Evolutionary conservation across 306 rosid genomes (phyloP).

Genomic region (Crataegus laevigata): DNA sequence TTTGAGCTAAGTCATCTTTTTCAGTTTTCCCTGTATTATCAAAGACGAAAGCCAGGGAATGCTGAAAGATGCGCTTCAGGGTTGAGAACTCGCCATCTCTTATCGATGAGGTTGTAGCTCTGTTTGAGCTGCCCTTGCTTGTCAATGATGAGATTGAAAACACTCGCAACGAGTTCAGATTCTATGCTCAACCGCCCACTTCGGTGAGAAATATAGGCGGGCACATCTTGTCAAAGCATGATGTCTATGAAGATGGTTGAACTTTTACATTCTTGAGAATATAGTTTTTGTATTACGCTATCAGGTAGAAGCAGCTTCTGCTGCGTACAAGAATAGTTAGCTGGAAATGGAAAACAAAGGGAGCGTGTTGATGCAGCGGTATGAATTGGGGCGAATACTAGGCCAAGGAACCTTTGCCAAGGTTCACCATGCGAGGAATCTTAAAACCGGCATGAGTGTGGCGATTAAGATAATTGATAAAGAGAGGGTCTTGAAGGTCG

Average conservation of each 20-base stretch:
- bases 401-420: conserved; percentile 99
- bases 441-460: conserved; percentile 61
- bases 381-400: conserved; percentile 67
- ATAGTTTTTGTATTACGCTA: conserved; percentile 14
- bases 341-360: conserved; percentile 61
- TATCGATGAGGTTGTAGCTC: conserved; percentile 33
- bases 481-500: conserved; percentile 77
- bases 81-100: conserved; percentile 37
- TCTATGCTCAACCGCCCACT: conserved; percentile 26
- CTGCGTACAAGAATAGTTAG: conserved; percentile 16
- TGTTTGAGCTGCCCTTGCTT: conserved; percentile 33
- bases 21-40: conserved; percentile 25
- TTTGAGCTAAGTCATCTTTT: conserved; percentile 2
- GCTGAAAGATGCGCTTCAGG: conserved; percentile 90
- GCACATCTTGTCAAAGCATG: conserved; percentile 30
- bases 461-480: conserved; percentile 80
- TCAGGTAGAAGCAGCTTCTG: conserved; percentile 15
- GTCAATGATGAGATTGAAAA: conserved; percentile 41
- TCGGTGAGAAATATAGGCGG: conserved; percentile 27
- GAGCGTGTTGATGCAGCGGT: conserved; percentile 68
- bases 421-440: conserved; percentile 80
- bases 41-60: conserved; percentile 59
- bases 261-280: conserved; percentile 21
- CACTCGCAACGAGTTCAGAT: conserved; percentile 18
- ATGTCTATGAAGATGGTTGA: conserved; percentile 71